Evolutionary conservation across 495 filamentous ascomycete species (phyloP).

Genomic region (Tuber umbilicatum): DNA sequence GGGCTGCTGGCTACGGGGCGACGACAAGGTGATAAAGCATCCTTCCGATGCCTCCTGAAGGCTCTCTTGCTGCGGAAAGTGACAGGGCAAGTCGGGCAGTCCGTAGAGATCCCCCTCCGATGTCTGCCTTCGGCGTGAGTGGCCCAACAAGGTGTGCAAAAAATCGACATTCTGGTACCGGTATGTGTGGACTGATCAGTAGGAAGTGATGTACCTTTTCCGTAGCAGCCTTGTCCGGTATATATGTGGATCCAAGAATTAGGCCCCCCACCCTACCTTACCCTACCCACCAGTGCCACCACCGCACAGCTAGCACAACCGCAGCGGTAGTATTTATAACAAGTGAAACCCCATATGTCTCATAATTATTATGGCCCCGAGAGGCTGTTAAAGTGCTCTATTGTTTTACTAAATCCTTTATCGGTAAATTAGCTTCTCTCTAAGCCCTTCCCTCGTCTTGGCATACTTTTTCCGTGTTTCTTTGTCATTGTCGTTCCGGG

Average conservation of each 20-base stretch:
- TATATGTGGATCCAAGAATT: background rate
- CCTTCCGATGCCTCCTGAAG: background rate
- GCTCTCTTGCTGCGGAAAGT: background rate
- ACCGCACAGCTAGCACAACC: no score
- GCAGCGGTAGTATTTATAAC: no score
- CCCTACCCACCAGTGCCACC: background rate
- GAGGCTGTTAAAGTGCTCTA: no score
- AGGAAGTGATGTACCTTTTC: background rate
- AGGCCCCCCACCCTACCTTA: conserved; percentile 1
- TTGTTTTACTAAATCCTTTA: no score
- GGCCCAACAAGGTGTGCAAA: background rate
- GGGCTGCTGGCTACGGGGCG: no score
- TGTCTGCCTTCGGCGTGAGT: background rate
- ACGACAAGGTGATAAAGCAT: background rate
- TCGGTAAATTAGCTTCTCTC: no score
- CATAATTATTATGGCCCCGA: no score
- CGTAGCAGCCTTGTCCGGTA: background rate
- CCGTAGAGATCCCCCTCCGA: background rate
- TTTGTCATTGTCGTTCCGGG: no score
- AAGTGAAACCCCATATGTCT: no score
- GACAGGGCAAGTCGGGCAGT: background rate
- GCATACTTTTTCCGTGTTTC: no score
- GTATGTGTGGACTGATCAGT: background rate
- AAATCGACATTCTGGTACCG: background rate
- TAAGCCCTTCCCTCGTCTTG: no score